Base-by-base conservation (phyloP, 2,329 filamentous ascomycete species). In the Pseudogymnoascus sp. region DNA sequence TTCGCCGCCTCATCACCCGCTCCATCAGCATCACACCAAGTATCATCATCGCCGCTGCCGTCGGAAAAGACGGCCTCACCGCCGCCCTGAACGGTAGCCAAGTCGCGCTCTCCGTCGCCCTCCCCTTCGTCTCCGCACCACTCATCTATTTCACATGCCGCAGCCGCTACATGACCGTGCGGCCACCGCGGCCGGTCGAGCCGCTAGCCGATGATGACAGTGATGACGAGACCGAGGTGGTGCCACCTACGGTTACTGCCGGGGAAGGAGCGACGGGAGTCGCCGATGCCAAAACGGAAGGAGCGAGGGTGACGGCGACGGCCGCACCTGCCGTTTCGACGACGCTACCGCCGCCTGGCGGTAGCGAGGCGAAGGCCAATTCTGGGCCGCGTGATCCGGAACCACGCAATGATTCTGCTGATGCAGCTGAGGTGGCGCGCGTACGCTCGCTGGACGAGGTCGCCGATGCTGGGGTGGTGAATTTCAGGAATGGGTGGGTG, bases 111-210 rank as follows among this genome's bases (percentile, higher is more conserved):
- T 91, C 87, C 68, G 82, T 92, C 10, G 89, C 92, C 11, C 73
- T 96, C 60, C 91, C 91, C 0, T 92, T 96, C 71, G 84, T 93
- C n/a, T 86, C 84, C 0, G 89, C 90, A 0, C 91, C 91, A 1
- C 77, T 96, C 33, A 88, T 96, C 62, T 95, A 89, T 75, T 95
- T 95, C 69, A 96, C 91, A 0, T 90, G 88, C 68, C 81, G 87
- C 45, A 83, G 85, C 67, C 85, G 85, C 70, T 94, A 88, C 74
- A 96, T 96, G 91, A 90, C 84, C 7, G 88, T 90, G 5, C 73
- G 75, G 63, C 75, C 80, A 1, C 79, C 80, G 35, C 71, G 73
- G 23, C 74, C 76, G 6, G 69, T 74, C 10, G 49, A 55, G n/a
- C 49, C 49, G 10, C 74, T 73, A 43, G 62, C 68, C 45, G 71